Evolutionary conservation across 78 protist genomes (phyloP).

Genomic region (Guillardia theta): DNA sequence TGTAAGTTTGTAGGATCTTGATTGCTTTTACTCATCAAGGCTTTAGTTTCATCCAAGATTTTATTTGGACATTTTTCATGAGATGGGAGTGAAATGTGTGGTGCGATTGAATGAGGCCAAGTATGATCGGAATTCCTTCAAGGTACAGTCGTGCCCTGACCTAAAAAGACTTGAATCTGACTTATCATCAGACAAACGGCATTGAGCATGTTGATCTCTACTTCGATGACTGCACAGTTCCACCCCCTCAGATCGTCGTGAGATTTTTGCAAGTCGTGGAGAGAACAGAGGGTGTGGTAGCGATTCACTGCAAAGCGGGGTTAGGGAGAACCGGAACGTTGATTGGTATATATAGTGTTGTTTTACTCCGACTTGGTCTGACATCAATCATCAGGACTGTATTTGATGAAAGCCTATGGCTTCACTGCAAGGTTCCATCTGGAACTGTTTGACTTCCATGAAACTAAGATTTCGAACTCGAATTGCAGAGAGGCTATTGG

Average conservation of each 20-base stretch:
- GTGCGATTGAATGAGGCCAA: background rate
- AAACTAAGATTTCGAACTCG: no score
- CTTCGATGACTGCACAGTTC: conserved; percentile 22
- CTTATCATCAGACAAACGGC: background rate
- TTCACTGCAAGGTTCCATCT: no score
- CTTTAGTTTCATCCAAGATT: background rate
- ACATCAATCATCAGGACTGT: background rate
- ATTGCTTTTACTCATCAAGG: background rate
- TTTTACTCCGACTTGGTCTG: background rate
- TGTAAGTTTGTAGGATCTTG: no score
- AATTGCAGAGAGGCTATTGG: no score
- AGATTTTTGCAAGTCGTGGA: background rate
- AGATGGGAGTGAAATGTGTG: background rate
- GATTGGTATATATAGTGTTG: background rate
- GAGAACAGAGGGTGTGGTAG: background rate
- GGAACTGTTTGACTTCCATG: no score
- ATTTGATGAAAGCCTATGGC: background rate
- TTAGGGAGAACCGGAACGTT: background rate
- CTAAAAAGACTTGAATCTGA: background rate
- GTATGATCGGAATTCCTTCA: no score
- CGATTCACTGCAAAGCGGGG: background rate
- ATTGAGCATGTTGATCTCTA: background rate
- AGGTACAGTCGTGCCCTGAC: background rate
- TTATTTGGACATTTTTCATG: background rate
- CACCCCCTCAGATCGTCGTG: background rate